Conservation (phyloP, 371 early-diverging fungal genomes). For the Smittium mucronatum region DNA sequence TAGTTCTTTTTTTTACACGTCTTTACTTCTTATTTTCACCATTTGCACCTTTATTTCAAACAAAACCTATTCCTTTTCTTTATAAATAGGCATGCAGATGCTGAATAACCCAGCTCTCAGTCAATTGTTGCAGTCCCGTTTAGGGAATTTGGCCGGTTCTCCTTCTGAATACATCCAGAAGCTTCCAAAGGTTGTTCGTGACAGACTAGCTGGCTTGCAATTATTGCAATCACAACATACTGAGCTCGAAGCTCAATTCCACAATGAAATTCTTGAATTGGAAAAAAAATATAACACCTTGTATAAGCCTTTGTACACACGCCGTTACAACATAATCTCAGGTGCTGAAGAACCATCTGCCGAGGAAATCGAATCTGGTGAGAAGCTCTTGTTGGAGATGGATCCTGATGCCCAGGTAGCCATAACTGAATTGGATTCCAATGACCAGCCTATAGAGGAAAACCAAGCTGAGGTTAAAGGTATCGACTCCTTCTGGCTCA, state of each 20-base stretch:
- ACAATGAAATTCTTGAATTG: conserved; percentile 72
- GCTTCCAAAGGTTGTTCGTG: conserved; percentile 57
- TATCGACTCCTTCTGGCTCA: conserved; percentile 89
- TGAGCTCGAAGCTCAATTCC: conserved; percentile 68
- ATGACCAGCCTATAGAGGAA: conserved; percentile 22
- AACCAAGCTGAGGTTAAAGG: conserved; percentile 29
- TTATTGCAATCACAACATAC: conserved; percentile 68
- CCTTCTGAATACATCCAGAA: conserved; percentile 69
- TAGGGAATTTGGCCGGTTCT: conserved; percentile 63
- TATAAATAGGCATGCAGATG: conserved; percentile 9
- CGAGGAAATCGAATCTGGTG: conserved; percentile 57
- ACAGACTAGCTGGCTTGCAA: conserved; percentile 70
- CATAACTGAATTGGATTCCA: conserved; percentile 22
- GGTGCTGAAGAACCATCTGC: conserved; percentile 78
- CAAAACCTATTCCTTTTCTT: too few species aligned
- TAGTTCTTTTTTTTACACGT: too few species aligned
- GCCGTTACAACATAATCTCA: conserved; percentile 58
- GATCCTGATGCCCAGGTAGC: conserved; percentile 35
- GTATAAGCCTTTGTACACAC: conserved; percentile 74
- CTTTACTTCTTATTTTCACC: too few species aligned
- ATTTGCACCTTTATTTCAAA: background rate
- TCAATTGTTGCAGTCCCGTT: conserved; percentile 34
- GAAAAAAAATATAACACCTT: conserved; percentile 82
- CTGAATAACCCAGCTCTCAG: conserved; percentile 27
- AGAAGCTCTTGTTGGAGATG: conserved; percentile 38